Percentiles rank a stretch among this genome's conserved stretches.
Evolutionary conservation across 2,329 filamentous ascomycete species (phyloP).

Genomic region (Dothideomycetes sp.): DNA sequence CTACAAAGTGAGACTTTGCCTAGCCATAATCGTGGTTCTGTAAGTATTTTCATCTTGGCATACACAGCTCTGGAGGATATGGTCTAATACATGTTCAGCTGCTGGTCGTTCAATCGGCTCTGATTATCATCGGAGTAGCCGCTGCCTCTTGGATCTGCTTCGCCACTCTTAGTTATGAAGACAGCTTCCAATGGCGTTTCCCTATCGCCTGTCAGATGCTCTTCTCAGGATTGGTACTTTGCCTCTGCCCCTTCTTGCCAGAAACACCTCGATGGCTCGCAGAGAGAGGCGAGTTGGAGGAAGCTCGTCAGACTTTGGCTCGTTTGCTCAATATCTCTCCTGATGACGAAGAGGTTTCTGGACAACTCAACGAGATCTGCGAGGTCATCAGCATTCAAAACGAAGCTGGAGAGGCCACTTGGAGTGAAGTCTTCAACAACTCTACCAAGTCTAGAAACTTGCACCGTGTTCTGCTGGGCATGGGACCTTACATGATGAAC

Average conservation of each 20-base stretch:
- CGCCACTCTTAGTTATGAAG: slow-evolving; percentile 42
- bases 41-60: background rate
- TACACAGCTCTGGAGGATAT: slow-evolving; percentile 26
- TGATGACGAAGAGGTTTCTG: slow-evolving; percentile 28
- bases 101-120: slow-evolving; percentile 27
- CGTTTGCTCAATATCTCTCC: slow-evolving; percentile 40
- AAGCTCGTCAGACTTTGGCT: slow-evolving; percentile 43
- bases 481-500: slow-evolving; percentile 23
- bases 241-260: slow-evolving; percentile 38
- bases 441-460: slow-evolving; percentile 24
- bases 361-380: slow-evolving; percentile 24
- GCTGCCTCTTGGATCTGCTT: slow-evolving; percentile 31
- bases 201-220: slow-evolving; percentile 46
- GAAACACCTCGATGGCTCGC: slow-evolving; percentile 36
- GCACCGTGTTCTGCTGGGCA: slow-evolving; percentile 26
- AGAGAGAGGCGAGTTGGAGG: slow-evolving; percentile 36
- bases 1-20: slow-evolving; percentile 24
- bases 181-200: slow-evolving; percentile 43
- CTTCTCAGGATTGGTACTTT: slow-evolving; percentile 41
- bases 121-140: slow-evolving; percentile 27
- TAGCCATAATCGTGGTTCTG: slow-evolving; percentile 22
- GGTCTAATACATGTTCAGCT: too few relatives aligned
- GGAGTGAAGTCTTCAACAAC: slow-evolving; percentile 29
- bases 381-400: slow-evolving; percentile 24
- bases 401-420: slow-evolving; percentile 27